Evolutionary conservation across 371 early-diverging fungal species (phyloP).

Genomic region (Apophysomyces trapeziformis): DNA sequence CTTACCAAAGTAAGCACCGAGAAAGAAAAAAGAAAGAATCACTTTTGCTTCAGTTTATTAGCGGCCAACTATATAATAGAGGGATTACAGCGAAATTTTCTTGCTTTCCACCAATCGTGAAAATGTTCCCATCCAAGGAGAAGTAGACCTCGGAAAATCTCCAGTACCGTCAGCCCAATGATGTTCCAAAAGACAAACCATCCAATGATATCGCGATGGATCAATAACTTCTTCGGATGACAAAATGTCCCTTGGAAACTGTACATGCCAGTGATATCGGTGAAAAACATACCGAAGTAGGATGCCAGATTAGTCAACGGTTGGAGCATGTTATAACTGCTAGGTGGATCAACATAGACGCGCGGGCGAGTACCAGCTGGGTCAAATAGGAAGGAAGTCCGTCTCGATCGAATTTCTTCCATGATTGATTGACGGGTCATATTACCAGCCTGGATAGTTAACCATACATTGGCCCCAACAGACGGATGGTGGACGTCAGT

Average conservation of each 20-base stretch:
- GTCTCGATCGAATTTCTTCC: constrained; percentile 61
- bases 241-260: constrained; percentile 74
- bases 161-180: constrained; percentile 35
- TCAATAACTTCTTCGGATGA: constrained; percentile 47
- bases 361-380: constrained; percentile 68
- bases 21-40: no score
- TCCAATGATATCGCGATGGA: constrained; percentile 56
- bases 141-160: constrained; percentile 26
- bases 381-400: constrained; percentile 72
- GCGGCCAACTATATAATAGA: no score
- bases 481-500: constrained; percentile 74
- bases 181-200: constrained; percentile 69
- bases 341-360: constrained; percentile 49
- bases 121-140: not conserved
- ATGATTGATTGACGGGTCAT: constrained; percentile 55
- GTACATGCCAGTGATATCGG: constrained; percentile 68
- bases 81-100: not conserved
- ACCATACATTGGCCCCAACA: constrained; percentile 64
- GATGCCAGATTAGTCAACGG: constrained; percentile 61
- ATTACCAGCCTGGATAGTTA: constrained; percentile 59
- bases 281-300: constrained; percentile 67
- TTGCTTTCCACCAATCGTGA: not conserved
- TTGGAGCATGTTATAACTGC: constrained; percentile 41
- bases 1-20: no score
- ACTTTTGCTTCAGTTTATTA: no score